Base-by-base conservation (phyloP, 2,329 filamentous ascomycete species). In the Microthyrium microscopicum region DNA sequence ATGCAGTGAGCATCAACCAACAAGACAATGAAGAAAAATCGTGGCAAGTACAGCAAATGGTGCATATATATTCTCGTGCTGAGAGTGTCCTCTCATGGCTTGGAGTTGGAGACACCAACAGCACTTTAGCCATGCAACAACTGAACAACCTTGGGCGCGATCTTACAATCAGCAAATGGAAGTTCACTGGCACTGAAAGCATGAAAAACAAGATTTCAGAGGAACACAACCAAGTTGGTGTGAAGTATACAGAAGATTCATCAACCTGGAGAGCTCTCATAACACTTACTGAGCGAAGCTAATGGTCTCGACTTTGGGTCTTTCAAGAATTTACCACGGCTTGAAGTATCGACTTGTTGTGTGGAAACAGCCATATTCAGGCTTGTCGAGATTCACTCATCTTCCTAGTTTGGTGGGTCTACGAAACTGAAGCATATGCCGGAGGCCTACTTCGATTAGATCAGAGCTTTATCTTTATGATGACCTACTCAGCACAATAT, bases 41-140 rank as follows among this genome's bases (percentile, higher is more conserved):
- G 13, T 20, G 20, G 22, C 32, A 34, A 29, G 32, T 34, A 5
- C 16, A 34, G 16, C 22, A 28, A n/a, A 34, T 34, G 32, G 17
- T 15, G 16, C n/a, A 18, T 4, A 26, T 34, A 3, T 34, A 34
- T 20, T 17, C 27, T n/a, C 16, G 13, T 18, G 32, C 32, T 5
- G 13, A 4, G 2, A 19, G 17, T 12, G 19, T 26, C 27, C 19
- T 28, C 8, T 18, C 29, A 19, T 34, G 32, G 32, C 26, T 34
- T 8, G 32, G 32, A 25, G 13, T 7, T 13, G 22, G 16, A 21
- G 22, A 18, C 29, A 31, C 22, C 8, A 18, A 4, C 27, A n/a
- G 4, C 17, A 20, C 3, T 31, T 31, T 20, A 7, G 5, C 15
- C 9, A 20, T 31, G 29, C 5, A 20, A n/a, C 19, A 31, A 6